Base-by-base conservation (phyloP, 768 basidiomycete genomes). In the Hygrophoropsis aurantiaca region DNA sequence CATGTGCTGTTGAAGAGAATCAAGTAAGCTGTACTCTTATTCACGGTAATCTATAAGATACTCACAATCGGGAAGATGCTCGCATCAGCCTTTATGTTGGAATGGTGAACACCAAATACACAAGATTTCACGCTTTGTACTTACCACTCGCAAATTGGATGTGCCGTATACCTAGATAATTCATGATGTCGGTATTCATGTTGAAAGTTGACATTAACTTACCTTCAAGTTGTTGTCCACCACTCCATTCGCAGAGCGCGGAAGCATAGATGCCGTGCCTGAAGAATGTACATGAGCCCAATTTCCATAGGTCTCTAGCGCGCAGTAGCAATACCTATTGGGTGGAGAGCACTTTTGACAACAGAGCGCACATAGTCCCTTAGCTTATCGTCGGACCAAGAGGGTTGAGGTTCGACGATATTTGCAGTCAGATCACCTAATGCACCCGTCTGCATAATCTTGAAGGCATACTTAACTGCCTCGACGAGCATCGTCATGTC, bases 181-280 rank as follows among this genome's bases (percentile, higher is more conserved):
- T 20, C 27, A 6, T 13, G 15, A 1, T 3, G 23, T 41, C 24
- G 40, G 19, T 23, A 26, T n/a, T n/a, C n/a, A 36, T 9, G 11
- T 21, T 36, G 43, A 44, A 5, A 40, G 16, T 27, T 39, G 18
- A 40, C 20, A 18, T 19, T 10, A 11, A 25, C 16, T 3, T 41
- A 42, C 51, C 51, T 57, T 57, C 16, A 57, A 44, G 16, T 47
- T 42, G n/a, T 37, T 32, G 21, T 49, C 55, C 18, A 57, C 52
- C 16, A 49, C 48, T 1, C 55, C 52, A 9, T 57, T 49, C 4
- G 44, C 42, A 8, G 45, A 53, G 11, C 55, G 46, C 33, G 56
- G 47, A n/a, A 58, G 56, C 56, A 50, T 57, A 8, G 49, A 50
- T 11, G 54, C 54, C 0, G 54, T 55, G 19, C 54, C 54, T 55